Base-by-base conservation (phyloP, 208 protist genomes). In the Acanthamoeba triangularis region DNA sequence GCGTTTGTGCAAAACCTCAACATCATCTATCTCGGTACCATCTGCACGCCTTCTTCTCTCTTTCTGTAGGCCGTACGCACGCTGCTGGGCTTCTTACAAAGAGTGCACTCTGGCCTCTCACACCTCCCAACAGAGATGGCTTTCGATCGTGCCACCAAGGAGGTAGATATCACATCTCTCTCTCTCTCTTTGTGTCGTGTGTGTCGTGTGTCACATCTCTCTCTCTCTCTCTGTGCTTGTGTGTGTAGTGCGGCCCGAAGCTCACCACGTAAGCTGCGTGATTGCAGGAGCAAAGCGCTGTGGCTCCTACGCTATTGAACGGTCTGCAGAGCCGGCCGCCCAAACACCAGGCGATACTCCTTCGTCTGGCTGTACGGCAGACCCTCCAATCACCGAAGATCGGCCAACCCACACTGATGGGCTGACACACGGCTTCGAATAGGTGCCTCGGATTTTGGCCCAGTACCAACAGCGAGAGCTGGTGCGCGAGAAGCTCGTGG, bases 11-110 rank as follows among this genome's bases (percentile, higher is more conserved):
- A 95, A 28, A 97, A 96, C 49, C 96, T 97, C 84, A 72, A 84
- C 16, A 97, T 97, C 93, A 94, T 97, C 33, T 97, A 96, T 52
- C 90, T 97, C 52, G 96, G 96, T 90, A 95, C 87, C 18, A 54
- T 49, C 47, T 93, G 92, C 30, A 59, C 94, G 28, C 23, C 95
- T 23, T 16, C 72, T 41, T 76, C 91, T 30, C 52, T 72, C 35
- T n/a, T 44, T 69, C 25, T 41, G 23, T 90, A 6, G n/a, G 23
- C 33, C 67, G 52, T 41, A 6, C 84, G 16, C 54, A 91, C 41
- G 25, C 33, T 56, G 7, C 28, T 25, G n/a, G 76, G 2, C 14
- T 3, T 41, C 65, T 88, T 35, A 49, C 78, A 87, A 87, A 54
- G 78, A 25, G 1, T 87, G 37, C 49, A 47, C 41, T 2, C 41